phyloP scores from a whole-genome alignment of 148 eudicot species.

The Euryodendron excelsum region DNA sequence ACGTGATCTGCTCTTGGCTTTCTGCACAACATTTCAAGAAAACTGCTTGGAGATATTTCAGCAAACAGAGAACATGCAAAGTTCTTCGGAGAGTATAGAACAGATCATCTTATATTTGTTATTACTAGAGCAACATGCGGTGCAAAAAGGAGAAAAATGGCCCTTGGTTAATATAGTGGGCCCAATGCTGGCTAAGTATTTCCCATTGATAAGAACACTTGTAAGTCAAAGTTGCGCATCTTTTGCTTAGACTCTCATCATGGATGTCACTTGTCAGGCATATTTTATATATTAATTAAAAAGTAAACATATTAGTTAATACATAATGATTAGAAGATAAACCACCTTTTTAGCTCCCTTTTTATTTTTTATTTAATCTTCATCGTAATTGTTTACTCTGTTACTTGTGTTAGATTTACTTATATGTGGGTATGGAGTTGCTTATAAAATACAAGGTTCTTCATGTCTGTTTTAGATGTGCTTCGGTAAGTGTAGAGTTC shows the following conservation, averaged over 20 bases:
- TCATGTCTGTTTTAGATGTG: background rate
- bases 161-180: conserved; percentile 67
- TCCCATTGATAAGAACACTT: conserved; percentile 50
- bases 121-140: conserved; percentile 51
- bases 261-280: background rate
- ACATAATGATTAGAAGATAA: background rate
- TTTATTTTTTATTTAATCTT: background rate
- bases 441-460: background rate
- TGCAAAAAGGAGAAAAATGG: conserved; percentile 70
- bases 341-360: background rate
- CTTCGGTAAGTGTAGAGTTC: background rate
- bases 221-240: conserved; percentile 44
- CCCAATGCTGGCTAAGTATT: conserved; percentile 60
- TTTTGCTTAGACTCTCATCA: background rate
- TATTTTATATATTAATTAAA: background rate
- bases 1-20: conserved; percentile 41
- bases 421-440: background rate
- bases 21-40: conserved; percentile 62
- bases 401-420: background rate
- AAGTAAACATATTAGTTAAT: background rate
- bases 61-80: conserved; percentile 34
- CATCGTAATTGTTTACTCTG: background rate
- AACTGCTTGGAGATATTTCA: conserved; percentile 56
- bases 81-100: conserved; percentile 33
- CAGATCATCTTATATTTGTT: conserved; percentile 44